Conservation (phyloP, 2,329 filamentous ascomycete genomes). For the Xylaria hypoxylon region DNA sequence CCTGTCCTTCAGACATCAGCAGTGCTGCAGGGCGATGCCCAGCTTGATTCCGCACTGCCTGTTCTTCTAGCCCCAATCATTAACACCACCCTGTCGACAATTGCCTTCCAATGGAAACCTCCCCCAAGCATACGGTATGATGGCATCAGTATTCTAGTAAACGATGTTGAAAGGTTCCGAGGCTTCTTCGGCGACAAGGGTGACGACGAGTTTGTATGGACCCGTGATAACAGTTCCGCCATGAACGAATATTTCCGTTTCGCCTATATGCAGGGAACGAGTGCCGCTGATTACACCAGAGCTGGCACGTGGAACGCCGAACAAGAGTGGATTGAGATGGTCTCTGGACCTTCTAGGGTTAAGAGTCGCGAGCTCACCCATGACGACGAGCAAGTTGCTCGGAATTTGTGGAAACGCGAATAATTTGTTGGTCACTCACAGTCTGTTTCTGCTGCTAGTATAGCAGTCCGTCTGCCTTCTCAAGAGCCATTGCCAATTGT, state of each 20-base stretch:
- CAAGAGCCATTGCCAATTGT: not conserved
- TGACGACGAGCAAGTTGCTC: conserved; percentile 35
- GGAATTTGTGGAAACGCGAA: conserved; percentile 21
- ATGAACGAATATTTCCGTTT: conserved; percentile 81
- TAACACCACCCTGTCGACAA: conserved; percentile 67
- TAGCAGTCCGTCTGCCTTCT: not conserved
- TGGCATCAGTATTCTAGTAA: conserved; percentile 83
- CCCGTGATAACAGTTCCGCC: conserved; percentile 56
- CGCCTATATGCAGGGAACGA: conserved; percentile 75
- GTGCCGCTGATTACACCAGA: conserved; percentile 77
- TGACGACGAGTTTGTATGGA: conserved; percentile 68
- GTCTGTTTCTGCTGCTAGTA: not conserved
- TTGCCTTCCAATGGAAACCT: conserved; percentile 69
- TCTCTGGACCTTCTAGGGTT: conserved; percentile 67
- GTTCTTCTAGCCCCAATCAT: conserved; percentile 61
- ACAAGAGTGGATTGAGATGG: conserved; percentile 75
- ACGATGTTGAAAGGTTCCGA: conserved; percentile 86
- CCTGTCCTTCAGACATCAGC: conserved; percentile 84
- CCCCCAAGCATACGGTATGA: conserved; percentile 69
- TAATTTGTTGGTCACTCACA: not conserved
- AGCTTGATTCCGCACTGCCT: conserved; percentile 72
- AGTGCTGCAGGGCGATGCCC: conserved; percentile 76
- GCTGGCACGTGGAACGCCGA: conserved; percentile 76
- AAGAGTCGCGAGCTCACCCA: conserved; percentile 44
- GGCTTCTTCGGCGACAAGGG: conserved; percentile 73